Base-by-base conservation (phyloP, 306 rosid species). In the Lotus japonicus region DNA sequence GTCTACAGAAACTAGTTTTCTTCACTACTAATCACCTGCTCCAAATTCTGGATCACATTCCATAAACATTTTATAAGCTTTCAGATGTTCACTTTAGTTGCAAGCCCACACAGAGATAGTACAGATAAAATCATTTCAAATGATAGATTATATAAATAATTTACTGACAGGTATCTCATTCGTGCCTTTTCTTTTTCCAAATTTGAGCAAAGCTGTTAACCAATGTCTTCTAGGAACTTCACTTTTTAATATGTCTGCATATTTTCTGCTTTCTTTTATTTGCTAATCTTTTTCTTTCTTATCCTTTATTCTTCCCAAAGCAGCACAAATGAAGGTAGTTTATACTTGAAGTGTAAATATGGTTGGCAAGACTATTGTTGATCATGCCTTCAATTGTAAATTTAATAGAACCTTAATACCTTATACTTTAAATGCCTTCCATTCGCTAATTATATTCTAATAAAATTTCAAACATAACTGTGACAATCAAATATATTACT, bases 121-220 rank as follows among this genome's bases (percentile, higher is more conserved):
- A 15, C 57, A n/a, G 14, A 59, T 68, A 51, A 68, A 76, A 43
- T 76, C 6, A 36, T 60, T 53, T 76, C 26, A 43, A 68, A 31
- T 35, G 31, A 52, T 35, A 69, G 60, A 36, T 49, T 14, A 10
- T 41, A 19, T n/a, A 43, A 73, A 23, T 50, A 42, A 13, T 14
- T 68, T 41, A 60, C 51, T 18, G 21, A 49, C 51, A 10, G 46
- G 53, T 46, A 53, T 68, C 57, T 16, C 11, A 49, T 75, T 58
- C 64, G 3, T 21, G 16, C n/a, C 38, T 51, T 58, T 11, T 70
- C 13, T 15, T 48, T 78, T 49, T 65, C 52, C 74, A 58, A 64
- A 46, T 44, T 69, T 62, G 68, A 26, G 46, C 33, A 7, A 68
- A 51, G 28, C 13, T 44, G 54, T 69, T 61, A 52, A 42, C 4